A percentile compares a stretch with the other conserved stretches of the same genome.
These are phyloP conservation scores for Fusarium papillatum DNA, from an alignment of 2,329 filamentous ascomycete species.

Conservation along the genomic window DNA sequence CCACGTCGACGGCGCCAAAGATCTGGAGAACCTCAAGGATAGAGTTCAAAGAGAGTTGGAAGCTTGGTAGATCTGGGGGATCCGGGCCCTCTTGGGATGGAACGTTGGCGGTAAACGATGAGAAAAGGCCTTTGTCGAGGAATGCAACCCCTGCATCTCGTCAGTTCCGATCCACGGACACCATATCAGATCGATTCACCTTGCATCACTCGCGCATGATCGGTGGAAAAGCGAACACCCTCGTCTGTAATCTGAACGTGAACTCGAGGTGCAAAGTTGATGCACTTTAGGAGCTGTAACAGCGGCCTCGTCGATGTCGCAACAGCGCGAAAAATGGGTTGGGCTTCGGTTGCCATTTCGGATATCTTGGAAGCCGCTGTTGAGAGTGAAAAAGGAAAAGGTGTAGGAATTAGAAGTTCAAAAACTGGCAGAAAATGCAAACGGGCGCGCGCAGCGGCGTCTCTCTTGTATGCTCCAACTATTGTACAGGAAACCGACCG, in stretches of 20 bases:
- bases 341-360: conserved; percentile 50
- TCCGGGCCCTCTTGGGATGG: conserved; percentile 53
- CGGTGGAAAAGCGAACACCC: conserved; percentile 88
- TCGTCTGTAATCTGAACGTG: conserved; percentile 84
- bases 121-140: conserved; percentile 90
- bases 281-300: conserved; percentile 72
- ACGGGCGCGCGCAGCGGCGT: conserved; percentile 46
- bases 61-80: conserved; percentile 70
- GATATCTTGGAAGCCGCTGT: neutral
- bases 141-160: conserved; percentile 69
- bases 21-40: conserved; percentile 96
- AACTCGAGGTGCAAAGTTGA: conserved; percentile 70
- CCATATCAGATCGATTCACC: conserved; percentile 61
- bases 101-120: conserved; percentile 81
- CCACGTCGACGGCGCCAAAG: conserved; percentile 85
- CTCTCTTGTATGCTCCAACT: conserved; percentile 51
- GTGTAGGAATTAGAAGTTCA: conserved; percentile 25
- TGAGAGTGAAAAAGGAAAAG: conserved; percentile 13
- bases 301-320: conserved; percentile 84
- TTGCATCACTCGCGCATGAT: conserved; percentile 93
- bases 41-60: conserved; percentile 89
- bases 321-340: conserved; percentile 79
- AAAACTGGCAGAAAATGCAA: conserved; percentile 41
- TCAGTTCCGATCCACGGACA: conserved; percentile 10
- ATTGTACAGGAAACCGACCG: conserved; percentile 52